These are phyloP conservation scores for Pugionium dolabratum DNA, from an alignment of 345 rosid species.

Conservation along the genomic window DNA sequence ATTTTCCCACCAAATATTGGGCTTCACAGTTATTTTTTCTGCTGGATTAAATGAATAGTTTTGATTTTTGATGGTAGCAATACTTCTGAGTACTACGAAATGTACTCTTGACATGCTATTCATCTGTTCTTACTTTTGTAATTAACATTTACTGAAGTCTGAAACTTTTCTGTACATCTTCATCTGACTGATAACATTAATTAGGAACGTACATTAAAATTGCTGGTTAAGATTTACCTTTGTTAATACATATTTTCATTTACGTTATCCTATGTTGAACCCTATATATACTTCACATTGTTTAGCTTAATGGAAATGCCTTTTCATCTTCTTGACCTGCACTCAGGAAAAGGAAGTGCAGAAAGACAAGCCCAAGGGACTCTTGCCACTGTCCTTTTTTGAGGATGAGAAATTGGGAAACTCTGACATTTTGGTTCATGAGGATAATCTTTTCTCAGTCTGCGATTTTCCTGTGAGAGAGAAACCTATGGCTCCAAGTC, in stretches of 20 bases:
- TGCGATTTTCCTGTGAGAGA: constrained; percentile 31
- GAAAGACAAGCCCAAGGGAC: constrained; percentile 48
- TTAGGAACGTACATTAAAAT: not conserved
- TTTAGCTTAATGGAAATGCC: constrained; percentile 6
- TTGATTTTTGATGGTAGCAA: constrained; percentile 21
- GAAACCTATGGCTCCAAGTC: constrained; percentile 38
- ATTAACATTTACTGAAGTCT: not conserved
- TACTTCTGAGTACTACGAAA: constrained; percentile 5
- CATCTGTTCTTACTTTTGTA: not conserved
- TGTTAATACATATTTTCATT: not conserved
- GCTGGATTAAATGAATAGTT: constrained; percentile 26
- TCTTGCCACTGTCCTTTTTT: constrained; percentile 67
- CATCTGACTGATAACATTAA: not conserved
- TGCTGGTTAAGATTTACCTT: not conserved
- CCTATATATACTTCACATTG: constrained; percentile 12
- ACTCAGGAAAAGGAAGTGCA: constrained; percentile 46
- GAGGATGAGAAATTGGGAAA: constrained; percentile 54
- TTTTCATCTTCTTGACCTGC: constrained; percentile 13
- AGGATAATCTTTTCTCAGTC: constrained; percentile 44
- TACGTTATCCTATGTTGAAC: constrained; percentile 9
- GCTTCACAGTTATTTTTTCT: too few relatives aligned
- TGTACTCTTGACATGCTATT: not conserved
- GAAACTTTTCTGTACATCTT: constrained; percentile 11
- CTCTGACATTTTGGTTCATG: constrained; percentile 45
- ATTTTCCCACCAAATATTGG: too few relatives aligned